These are phyloP conservation scores for Amphirosellinia nigrospora DNA, from an alignment of 495 filamentous ascomycete species.

Conservation along the genomic window DNA sequence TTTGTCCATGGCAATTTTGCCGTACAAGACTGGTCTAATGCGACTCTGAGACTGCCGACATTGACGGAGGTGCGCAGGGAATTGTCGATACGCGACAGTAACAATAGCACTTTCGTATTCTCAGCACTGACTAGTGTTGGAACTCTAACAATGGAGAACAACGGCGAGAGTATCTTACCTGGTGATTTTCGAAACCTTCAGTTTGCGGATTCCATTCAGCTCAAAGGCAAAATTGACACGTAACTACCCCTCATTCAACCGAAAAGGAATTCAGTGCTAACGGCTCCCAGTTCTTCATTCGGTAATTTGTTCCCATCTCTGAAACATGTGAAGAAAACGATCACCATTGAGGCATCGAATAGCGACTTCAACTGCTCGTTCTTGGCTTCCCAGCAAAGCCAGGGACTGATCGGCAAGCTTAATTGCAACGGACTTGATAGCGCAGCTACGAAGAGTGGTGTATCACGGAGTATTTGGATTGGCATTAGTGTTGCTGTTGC, in stretches of 20 bases:
- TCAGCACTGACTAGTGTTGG: background rate
- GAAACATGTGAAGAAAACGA: background rate
- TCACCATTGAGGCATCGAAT: conserved; percentile 2
- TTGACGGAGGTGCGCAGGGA: background rate
- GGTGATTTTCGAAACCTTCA: background rate
- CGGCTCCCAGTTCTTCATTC: background rate
- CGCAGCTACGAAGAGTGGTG: too few species aligned
- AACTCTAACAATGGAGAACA: background rate
- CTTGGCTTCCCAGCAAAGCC: conserved; percentile 1
- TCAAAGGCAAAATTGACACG: background rate
- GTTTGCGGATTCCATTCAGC: conserved; percentile 3
- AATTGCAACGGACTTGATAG: background rate
- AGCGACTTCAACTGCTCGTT: background rate
- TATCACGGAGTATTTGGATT: too few species aligned
- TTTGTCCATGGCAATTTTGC: background rate
- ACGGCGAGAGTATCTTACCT: background rate
- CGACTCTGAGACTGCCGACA: background rate
- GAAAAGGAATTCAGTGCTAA: background rate
- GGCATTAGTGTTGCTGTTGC: too few species aligned
- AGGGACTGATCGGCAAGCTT: background rate
- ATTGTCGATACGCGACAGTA: background rate
- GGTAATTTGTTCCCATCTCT: background rate
- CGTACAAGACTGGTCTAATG: background rate
- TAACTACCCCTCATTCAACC: background rate
- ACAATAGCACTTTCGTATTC: background rate